Base-by-base conservation (phyloP, 345 rosid genomes). In the Leavenworthia alabamica region DNA sequence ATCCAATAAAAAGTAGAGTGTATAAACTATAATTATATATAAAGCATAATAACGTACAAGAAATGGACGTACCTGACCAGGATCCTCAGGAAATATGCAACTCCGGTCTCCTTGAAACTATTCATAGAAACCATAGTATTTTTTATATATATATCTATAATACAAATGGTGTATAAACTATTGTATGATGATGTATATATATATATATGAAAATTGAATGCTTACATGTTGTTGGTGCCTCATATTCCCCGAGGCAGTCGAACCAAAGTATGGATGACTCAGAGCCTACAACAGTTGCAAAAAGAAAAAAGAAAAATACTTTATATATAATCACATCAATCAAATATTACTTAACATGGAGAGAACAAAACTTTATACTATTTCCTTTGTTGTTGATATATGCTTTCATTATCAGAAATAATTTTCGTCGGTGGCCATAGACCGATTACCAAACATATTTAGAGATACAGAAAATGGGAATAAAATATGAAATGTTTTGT, bases 181-280 rank as follows among this genome's bases (percentile, higher is more conserved):
- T 19, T 32, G 11, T 22, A 12, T 33, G 16, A 29, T 49, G 32
- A 49, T 27, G 6, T 53, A 19, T 28, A 1, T 45, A 9, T 42
- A 7, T 46, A 19, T 39, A 17, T 2, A 46, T 36, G 14, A 5
- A 47, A 44, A 36, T 35, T 32, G 56, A 50, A 58, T 74, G 63
- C 87, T 83, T 85, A 91, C 98, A 68, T 74, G 83, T 68, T 68
- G 89, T 13, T 77, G 86, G 46, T 76, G 88, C 75, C 83, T 81
- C 76, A 78, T 67, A 70, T 77, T 83, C 51, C 77, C 75, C 14
- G 93, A 82, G 65, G 79, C 86, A 67, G 65, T 63, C 52, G 64
- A 70, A 77, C 85, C 93, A 84, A 89, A 66, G 95, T 93, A 93
- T 62, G 99, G 97, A 60, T 83, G 79, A 80, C 97, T 87, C 57